phyloP scores from a whole-genome alignment of 2,329 filamentous ascomycete genomes.

The Hirsutella rhossiliensis region DNA sequence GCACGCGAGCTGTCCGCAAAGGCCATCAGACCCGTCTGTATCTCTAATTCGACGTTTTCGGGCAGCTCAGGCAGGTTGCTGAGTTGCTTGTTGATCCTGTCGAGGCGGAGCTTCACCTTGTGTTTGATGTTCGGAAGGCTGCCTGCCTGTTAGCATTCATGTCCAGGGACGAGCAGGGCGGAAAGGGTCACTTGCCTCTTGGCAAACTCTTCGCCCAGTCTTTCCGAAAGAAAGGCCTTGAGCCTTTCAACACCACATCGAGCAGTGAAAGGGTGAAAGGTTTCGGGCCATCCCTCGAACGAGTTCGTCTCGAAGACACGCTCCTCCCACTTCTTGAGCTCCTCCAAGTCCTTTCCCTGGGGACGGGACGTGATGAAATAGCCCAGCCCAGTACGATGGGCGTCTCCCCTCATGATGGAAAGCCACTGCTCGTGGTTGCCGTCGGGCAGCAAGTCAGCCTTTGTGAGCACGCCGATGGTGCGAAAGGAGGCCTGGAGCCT shows the following conservation, averaged over 20 bases:
- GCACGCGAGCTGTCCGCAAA: constrained; percentile 45
- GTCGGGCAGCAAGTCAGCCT: constrained; percentile 59
- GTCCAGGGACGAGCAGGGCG: not conserved
- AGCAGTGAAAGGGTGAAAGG: constrained; percentile 33
- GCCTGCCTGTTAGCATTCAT: constrained; percentile 7
- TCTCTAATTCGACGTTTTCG: constrained; percentile 51
- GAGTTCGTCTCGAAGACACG: constrained; percentile 32
- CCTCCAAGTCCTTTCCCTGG: constrained; percentile 38
- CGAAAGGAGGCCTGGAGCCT: constrained; percentile 41
- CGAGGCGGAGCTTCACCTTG: constrained; percentile 37
- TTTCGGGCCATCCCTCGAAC: constrained; percentile 31
- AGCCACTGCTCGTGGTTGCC: constrained; percentile 43
- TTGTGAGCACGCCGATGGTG: constrained; percentile 70
- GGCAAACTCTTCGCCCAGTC: constrained; percentile 40
- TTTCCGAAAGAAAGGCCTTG: constrained; percentile 38
- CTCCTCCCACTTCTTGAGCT: constrained; percentile 39
- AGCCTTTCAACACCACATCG: constrained; percentile 42
- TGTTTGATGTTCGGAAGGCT: constrained; percentile 40
- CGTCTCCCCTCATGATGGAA: constrained; percentile 47
- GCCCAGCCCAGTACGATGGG: constrained; percentile 55
- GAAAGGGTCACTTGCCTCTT: constrained; percentile 26
- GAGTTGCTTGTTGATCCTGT: constrained; percentile 42
- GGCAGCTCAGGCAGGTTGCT: constrained; percentile 53
- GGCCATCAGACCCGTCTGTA: constrained; percentile 45
- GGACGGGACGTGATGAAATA: constrained; percentile 71